Evolutionary conservation across 805 yeast genomes (phyloP).

Genomic region (Isabelozyma pseudorhagii): DNA sequence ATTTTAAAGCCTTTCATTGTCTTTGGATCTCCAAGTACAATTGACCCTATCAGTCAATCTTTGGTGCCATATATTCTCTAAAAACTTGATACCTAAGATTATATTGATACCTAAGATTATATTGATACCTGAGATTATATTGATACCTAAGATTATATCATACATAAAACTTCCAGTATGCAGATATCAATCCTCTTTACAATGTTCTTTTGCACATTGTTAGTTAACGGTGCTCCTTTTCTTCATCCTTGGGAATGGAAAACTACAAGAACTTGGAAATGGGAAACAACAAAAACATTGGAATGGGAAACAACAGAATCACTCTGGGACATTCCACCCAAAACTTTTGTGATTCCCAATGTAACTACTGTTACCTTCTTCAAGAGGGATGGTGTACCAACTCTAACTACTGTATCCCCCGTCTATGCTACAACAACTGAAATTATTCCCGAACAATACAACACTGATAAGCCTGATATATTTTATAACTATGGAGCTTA

Average conservation of each 20-base stretch:
- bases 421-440: background rate
- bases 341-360: background rate
- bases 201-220: background rate
- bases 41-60: no score
- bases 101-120: background rate
- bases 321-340: background rate
- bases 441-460: background rate
- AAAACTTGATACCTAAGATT: background rate
- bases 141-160: background rate
- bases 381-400: constrained; percentile 2
- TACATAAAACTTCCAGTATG: background rate
- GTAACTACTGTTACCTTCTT: background rate
- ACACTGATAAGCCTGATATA: background rate
- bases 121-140: background rate
- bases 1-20: background rate
- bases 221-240: background rate
- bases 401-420: background rate
- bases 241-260: no score
- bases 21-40: no score
- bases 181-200: background rate
- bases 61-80: no score
- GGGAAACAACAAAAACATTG: no score
- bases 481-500: background rate
- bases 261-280: no score
- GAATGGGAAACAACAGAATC: background rate